Conservation (phyloP, 306 rosid species). For the Ochetophila trinervis region DNA sequence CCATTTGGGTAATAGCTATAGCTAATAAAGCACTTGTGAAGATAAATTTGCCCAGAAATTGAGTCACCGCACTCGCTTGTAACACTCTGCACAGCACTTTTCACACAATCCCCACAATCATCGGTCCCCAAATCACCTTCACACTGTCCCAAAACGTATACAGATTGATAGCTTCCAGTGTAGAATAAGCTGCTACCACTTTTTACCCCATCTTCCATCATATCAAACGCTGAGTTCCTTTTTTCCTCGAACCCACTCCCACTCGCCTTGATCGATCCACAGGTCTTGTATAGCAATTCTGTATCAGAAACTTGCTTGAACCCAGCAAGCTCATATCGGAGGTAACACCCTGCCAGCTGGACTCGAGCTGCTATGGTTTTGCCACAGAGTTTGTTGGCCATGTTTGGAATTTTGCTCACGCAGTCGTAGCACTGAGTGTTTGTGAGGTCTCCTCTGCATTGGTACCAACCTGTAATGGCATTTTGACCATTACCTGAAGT, state of each 20-base stretch:
- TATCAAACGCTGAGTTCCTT: slow-evolving; percentile 61
- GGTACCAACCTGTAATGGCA: slow-evolving; percentile 53
- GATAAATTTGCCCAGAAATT: slow-evolving; percentile 72
- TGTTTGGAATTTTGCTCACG: slow-evolving; percentile 41
- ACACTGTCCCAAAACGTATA: slow-evolving; percentile 88
- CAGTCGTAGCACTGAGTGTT: slow-evolving; percentile 56
- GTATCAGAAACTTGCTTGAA: slow-evolving; percentile 51
- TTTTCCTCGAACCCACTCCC: slow-evolving; percentile 55
- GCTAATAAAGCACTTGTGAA: slow-evolving; percentile 67
- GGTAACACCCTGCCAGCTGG: slow-evolving; percentile 75
- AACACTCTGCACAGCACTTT: slow-evolving; percentile 53
- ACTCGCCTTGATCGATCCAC: slow-evolving; percentile 44
- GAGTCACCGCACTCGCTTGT: slow-evolving; percentile 48
- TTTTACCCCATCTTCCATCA: slow-evolving; percentile 59
- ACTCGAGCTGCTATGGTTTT: slow-evolving; percentile 60
- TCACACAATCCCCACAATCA: slow-evolving; percentile 70
- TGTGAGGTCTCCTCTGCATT: slow-evolving; percentile 89
- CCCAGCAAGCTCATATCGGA: slow-evolving; percentile 68
- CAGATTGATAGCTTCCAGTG: slow-evolving; percentile 59
- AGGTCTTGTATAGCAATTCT: slow-evolving; percentile 56
- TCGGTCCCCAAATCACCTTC: slow-evolving; percentile 58
- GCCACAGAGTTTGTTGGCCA: slow-evolving; percentile 50
- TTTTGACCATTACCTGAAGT: slow-evolving; percentile 47
- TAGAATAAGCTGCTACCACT: slow-evolving; percentile 55
- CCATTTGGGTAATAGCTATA: slow-evolving; percentile 79